These are phyloP conservation scores for Gentiana macrophylla DNA, from an alignment of 257 asterid species.

Conservation along the genomic window DNA sequence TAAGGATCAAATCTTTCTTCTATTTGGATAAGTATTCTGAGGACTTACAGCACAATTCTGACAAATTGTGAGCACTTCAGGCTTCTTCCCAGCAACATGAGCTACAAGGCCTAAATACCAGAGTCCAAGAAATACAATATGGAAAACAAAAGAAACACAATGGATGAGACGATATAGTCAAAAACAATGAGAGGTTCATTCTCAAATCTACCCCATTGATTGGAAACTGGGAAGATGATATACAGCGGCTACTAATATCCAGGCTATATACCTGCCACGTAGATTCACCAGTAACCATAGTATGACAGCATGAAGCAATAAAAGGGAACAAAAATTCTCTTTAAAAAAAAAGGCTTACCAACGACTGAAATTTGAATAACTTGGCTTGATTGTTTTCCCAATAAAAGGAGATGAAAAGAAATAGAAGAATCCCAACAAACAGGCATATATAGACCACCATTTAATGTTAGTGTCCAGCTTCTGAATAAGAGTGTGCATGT, in stretches of 20 bases:
- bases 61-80: slow-evolving; percentile 68
- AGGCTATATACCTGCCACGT: slow-evolving; percentile 70
- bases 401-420: slow-evolving; percentile 93
- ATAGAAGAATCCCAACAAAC: slow-evolving; percentile 94
- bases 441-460: slow-evolving; percentile 99
- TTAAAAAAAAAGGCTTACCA: slow-evolving; percentile 35
- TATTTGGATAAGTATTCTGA: slow-evolving; percentile 14
- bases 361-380: slow-evolving; percentile 88
- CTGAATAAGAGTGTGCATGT: slow-evolving; percentile 87
- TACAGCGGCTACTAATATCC: slow-evolving; percentile 90
- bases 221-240: slow-evolving; percentile 99
- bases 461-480: slow-evolving; percentile 88
- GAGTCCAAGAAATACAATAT: slow-evolving; percentile 78
- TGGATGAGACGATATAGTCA: slow-evolving; percentile 81
- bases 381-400: slow-evolving; percentile 87
- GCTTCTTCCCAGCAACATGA: slow-evolving; percentile 92
- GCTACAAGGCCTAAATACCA: slow-evolving; percentile 97
- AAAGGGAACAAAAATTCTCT: no score
- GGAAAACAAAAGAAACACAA: slow-evolving; percentile 87
- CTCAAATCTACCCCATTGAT: slow-evolving; percentile 97
- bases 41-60: slow-evolving; percentile 93
- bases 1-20: slow-evolving; percentile 27
- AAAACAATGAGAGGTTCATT: slow-evolving; percentile 89
- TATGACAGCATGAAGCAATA: no score
- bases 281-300: not conserved